A percentile compares a stretch with the other conserved stretches of the same genome.
Conservation (phyloP, 2,329 filamentous ascomycete genomes). For the Exophiala viscosa region DNA sequence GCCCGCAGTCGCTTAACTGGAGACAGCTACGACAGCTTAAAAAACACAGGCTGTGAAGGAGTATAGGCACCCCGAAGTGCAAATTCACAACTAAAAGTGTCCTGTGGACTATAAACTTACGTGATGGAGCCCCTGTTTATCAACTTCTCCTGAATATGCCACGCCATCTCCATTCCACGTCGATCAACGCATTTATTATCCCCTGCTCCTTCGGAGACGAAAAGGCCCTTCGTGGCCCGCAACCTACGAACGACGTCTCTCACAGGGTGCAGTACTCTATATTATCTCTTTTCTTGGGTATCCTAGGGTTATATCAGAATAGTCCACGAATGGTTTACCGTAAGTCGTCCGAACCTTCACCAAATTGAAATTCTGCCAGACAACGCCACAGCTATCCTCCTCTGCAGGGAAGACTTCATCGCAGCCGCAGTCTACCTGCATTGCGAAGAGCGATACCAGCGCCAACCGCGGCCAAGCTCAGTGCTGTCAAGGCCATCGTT, state of each 20-base stretch:
- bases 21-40: background rate
- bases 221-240: too few species aligned
- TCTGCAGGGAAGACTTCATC: background rate
- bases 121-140: background rate
- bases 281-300: too few species aligned
- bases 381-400: background rate
- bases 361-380: background rate
- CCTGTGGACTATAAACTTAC: too few species aligned
- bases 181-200: too few species aligned
- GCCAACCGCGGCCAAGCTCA: slow-evolving; percentile 65
- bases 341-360: background rate
- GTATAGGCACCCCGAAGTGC: background rate
- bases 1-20: background rate
- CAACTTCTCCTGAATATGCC: background rate
- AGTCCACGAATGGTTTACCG: background rate
- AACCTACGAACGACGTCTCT: too few species aligned
- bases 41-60: background rate
- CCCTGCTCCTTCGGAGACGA: too few species aligned
- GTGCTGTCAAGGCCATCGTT: slow-evolving; percentile 63
- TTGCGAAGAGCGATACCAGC: slow-evolving; percentile 17
- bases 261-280: too few species aligned
- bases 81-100: background rate
- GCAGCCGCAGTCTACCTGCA: slow-evolving; percentile 15
- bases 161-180: too few species aligned
- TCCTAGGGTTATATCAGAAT: too few species aligned